Evolutionary conservation across 768 basidiomycete genomes (phyloP).

Genomic region (Psilocybe subaeruginosa): DNA sequence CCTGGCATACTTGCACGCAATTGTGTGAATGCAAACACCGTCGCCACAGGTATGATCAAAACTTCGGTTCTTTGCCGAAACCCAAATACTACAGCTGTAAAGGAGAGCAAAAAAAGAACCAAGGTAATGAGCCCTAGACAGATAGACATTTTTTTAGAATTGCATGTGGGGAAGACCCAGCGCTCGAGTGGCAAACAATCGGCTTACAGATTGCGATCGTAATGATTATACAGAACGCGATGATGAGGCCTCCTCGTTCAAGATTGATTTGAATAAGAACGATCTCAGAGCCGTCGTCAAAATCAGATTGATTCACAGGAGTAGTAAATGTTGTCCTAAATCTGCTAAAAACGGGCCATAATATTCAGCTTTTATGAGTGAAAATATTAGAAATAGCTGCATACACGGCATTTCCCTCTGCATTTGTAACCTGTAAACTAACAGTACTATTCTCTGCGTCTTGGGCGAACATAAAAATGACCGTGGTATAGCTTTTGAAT

Average conservation of each 20-base stretch:
- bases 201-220: constrained; percentile 18
- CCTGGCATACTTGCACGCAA: constrained; percentile 26
- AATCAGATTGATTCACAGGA: background rate
- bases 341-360: background rate
- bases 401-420: background rate
- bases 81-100: constrained; percentile 23
- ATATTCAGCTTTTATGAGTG: no score
- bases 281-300: background rate
- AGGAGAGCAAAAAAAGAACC: constrained; percentile 19
- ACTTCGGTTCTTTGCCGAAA: constrained; percentile 22
- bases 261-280: constrained; percentile 8
- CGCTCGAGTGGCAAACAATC: background rate
- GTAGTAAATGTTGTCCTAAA: background rate
- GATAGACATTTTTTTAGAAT: background rate
- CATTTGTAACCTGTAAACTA: background rate
- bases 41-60: constrained; percentile 22
- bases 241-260: constrained; percentile 16
- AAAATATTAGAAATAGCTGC: background rate
- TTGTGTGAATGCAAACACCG: constrained; percentile 26
- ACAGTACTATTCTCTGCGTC: background rate
- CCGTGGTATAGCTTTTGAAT: background rate
- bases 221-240: constrained; percentile 16
- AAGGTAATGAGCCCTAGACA: constrained; percentile 19
- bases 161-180: background rate
- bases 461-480: background rate